These are phyloP conservation scores for Piper betle DNA, from an alignment of 164 flowering plant species.

Conservation along the genomic window DNA sequence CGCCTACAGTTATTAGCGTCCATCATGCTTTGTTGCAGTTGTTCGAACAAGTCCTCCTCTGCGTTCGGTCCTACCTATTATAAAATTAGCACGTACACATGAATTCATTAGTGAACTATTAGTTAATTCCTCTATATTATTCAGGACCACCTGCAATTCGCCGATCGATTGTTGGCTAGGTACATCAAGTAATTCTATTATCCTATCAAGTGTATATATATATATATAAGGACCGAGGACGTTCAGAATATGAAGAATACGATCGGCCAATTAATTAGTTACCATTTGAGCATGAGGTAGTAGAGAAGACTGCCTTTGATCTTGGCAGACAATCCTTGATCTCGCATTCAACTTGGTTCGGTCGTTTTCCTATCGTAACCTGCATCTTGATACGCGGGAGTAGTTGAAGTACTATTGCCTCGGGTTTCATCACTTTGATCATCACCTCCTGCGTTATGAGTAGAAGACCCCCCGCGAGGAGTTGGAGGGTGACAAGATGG, in stretches of 20 bases:
- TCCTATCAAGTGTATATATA: neutral
- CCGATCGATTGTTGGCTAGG: neutral
- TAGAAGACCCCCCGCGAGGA: neutral
- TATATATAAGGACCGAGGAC: no score
- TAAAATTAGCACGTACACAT: neutral
- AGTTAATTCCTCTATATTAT: neutral
- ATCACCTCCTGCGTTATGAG: no score
- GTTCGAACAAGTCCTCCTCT: constrained; percentile 29
- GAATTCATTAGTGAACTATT: neutral
- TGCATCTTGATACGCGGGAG: no score
- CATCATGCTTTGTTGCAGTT: constrained; percentile 42
- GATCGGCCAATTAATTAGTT: neutral
- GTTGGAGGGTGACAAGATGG: neutral
- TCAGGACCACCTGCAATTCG: neutral
- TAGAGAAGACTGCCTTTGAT: no score
- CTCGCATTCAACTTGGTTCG: no score
- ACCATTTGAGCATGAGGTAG: neutral
- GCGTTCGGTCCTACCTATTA: constrained; percentile 27
- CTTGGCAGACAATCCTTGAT: no score
- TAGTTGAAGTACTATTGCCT: no score
- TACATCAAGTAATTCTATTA: neutral
- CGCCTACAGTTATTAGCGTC: constrained; percentile 40
- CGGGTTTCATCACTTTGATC: no score
- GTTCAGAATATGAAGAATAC: neutral
- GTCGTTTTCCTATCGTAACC: no score